Evolutionary conservation across 177 flowering plant genomes (phyloP).

Genomic region (Vitis hybrid): DNA sequence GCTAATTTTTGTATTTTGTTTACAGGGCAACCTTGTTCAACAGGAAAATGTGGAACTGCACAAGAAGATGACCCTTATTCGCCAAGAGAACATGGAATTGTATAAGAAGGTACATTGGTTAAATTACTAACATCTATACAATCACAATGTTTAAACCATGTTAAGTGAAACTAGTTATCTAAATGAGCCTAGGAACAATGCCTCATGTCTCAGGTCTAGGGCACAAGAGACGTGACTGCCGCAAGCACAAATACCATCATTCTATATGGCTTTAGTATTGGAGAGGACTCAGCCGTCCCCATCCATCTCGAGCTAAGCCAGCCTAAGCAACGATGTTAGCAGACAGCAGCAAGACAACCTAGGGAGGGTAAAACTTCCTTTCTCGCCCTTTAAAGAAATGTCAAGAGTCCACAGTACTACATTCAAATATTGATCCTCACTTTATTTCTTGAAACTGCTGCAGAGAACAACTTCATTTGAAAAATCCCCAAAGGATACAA

Average conservation of each 20-base stretch:
- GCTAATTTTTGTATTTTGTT: not conserved
- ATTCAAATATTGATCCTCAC: conserved; percentile 1
- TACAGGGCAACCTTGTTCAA: conserved; percentile 64
- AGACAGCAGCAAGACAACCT: conserved; percentile 28
- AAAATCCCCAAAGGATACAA: conserved; percentile 13
- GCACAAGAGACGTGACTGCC: conserved; percentile 37
- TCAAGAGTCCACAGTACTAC: not conserved
- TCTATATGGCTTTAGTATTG: conserved; percentile 27
- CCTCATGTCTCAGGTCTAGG: conserved; percentile 47
- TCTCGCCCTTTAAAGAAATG: not conserved
- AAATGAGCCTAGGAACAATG: conserved; percentile 6
- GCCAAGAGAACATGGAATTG: too few relatives aligned
- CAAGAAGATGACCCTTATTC: conserved; percentile 45
- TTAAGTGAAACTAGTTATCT: not conserved
- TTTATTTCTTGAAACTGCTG: conserved; percentile 12
- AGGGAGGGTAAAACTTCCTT: conserved; percentile 30
- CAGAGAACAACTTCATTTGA: conserved; percentile 28
- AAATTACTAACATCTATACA: not conserved
- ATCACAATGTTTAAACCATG: not conserved
- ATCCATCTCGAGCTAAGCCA: conserved; percentile 63
- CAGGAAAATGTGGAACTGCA: conserved; percentile 72
- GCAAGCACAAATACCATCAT: conserved; percentile 23
- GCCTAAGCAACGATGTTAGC: conserved; percentile 45
- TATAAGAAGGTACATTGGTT: too few relatives aligned
- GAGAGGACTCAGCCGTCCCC: conserved; percentile 39